Percentiles rank a stretch among this genome's conserved stretches.
These are phyloP conservation scores for Amaranthus palmeri DNA, from an alignment of 148 eudicot genomes.

Conservation along the genomic window DNA sequence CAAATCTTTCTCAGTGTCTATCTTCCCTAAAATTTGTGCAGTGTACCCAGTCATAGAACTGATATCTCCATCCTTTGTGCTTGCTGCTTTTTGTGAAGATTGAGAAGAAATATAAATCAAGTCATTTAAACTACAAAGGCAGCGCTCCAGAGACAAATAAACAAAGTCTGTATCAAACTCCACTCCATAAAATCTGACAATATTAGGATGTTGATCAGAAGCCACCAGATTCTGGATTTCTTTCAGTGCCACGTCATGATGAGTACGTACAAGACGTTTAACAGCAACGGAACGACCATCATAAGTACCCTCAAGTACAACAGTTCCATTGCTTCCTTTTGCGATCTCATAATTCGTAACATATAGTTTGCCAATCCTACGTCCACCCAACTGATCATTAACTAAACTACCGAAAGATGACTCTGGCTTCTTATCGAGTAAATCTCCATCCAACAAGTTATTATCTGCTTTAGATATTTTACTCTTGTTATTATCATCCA, in stretches of 20 bases:
- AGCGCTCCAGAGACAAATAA: slow-evolving; percentile 80
- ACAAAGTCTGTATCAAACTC: slow-evolving; percentile 85
- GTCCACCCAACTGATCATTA: slow-evolving; percentile 37
- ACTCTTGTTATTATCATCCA: slow-evolving; percentile 16
- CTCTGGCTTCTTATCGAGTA: slow-evolving; percentile 24
- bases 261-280: slow-evolving; percentile 85
- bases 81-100: slow-evolving; percentile 25
- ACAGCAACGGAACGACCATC: slow-evolving; percentile 96
- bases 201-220: slow-evolving; percentile 84
- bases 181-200: slow-evolving; percentile 91
- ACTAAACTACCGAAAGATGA: slow-evolving; percentile 26
- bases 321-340: slow-evolving; percentile 93
- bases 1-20: slow-evolving; percentile 38
- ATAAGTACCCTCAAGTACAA: slow-evolving; percentile 85
- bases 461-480: slow-evolving; percentile 20
- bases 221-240: slow-evolving; percentile 94
- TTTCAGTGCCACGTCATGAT: slow-evolving; percentile 82
- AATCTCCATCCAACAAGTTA: slow-evolving; percentile 5
- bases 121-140: slow-evolving; percentile 74
- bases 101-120: slow-evolving; percentile 42
- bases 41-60: slow-evolving; percentile 24
- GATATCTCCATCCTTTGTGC: slow-evolving; percentile 17
- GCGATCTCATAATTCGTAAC: slow-evolving; percentile 73
- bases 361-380: slow-evolving; percentile 59
- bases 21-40: slow-evolving; percentile 35